These are phyloP conservation scores for Phytopythium helicoides DNA, from an alignment of 352 stramenopile species.

Conservation along the genomic window DNA sequence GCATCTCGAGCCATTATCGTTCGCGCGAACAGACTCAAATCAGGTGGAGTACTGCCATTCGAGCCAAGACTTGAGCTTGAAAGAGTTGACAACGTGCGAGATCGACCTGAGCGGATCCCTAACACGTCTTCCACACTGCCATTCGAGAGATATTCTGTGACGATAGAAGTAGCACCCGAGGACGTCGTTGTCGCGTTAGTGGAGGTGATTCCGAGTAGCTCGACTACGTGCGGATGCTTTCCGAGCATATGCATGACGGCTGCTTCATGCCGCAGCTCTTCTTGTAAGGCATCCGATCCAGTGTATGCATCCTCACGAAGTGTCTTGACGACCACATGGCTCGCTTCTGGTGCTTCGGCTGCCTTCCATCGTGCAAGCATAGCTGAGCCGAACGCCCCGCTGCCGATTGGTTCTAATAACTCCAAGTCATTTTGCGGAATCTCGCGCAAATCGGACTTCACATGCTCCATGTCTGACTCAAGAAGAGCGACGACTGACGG, in stretches of 20 bases:
- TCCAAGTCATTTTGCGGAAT: constrained; percentile 54
- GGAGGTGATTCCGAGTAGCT: constrained; percentile 47
- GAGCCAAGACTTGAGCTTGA: neutral
- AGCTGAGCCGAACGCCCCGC: constrained; percentile 64
- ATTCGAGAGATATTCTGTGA: constrained; percentile 70
- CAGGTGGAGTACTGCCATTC: neutral
- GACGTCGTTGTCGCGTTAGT: constrained; percentile 1
- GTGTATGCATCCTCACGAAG: constrained; percentile 43
- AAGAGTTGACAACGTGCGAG: neutral
- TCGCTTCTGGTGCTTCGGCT: constrained; percentile 14
- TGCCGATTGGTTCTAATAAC: constrained; percentile 53
- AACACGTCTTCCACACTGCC: constrained; percentile 58
- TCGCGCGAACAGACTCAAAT: constrained; percentile 46
- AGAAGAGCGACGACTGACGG: constrained; percentile 27
- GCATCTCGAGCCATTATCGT: constrained; percentile 69
- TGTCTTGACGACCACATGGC: constrained; percentile 66
- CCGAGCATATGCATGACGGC: constrained; percentile 72
- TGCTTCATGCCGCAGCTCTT: constrained; percentile 66
- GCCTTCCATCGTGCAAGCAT: constrained; percentile 61
- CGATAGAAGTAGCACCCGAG: constrained; percentile 23
- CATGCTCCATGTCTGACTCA: constrained; percentile 44
- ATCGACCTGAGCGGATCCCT: constrained; percentile 9
- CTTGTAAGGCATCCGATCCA: constrained; percentile 38
- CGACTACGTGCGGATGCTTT: constrained; percentile 70
- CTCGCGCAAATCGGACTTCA: constrained; percentile 35